phyloP scores from a whole-genome alignment of 1,284 basidiomycete genomes.

The Irpex sp. region DNA sequence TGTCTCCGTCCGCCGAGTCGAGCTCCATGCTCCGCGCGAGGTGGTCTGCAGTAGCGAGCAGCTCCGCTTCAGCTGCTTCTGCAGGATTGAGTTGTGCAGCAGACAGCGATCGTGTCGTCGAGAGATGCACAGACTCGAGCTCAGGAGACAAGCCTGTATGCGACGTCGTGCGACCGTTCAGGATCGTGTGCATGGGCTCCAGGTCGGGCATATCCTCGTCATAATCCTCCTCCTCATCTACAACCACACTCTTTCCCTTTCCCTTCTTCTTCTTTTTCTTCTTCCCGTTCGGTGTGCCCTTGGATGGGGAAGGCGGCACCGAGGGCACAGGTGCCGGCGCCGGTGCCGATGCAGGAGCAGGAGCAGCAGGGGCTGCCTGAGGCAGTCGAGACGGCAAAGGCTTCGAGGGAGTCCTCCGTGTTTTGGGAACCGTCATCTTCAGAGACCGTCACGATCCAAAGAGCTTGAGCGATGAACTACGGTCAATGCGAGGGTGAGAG shows the following conservation, averaged over 20 bases:
- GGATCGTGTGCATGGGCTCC: constrained; percentile 24
- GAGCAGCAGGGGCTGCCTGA: constrained; percentile 1
- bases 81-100: constrained; percentile 29
- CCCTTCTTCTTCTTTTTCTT: constrained; percentile 48
- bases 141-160: constrained; percentile 39
- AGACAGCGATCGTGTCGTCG: constrained; percentile 42
- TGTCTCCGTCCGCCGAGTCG: constrained; percentile 31
- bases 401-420: constrained; percentile 5
- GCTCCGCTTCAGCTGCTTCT: constrained; percentile 45
- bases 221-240: constrained; percentile 27
- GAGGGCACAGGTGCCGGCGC: not conserved
- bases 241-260: constrained; percentile 32
- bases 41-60: constrained; percentile 52
- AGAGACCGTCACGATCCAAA: not conserved
- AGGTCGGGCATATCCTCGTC: constrained; percentile 27
- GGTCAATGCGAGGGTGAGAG: not conserved
- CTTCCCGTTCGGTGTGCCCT: constrained; percentile 15
- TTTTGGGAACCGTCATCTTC: constrained; percentile 11
- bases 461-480: not conserved
- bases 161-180: constrained; percentile 17
- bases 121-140: constrained; percentile 45
- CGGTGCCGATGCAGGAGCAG: not conserved
- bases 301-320: constrained; percentile 1
- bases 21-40: constrained; percentile 53
- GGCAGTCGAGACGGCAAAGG: constrained; percentile 2